phyloP scores from a whole-genome alignment of 2,329 filamentous ascomycete species.

The Exophiala aquamarina region DNA sequence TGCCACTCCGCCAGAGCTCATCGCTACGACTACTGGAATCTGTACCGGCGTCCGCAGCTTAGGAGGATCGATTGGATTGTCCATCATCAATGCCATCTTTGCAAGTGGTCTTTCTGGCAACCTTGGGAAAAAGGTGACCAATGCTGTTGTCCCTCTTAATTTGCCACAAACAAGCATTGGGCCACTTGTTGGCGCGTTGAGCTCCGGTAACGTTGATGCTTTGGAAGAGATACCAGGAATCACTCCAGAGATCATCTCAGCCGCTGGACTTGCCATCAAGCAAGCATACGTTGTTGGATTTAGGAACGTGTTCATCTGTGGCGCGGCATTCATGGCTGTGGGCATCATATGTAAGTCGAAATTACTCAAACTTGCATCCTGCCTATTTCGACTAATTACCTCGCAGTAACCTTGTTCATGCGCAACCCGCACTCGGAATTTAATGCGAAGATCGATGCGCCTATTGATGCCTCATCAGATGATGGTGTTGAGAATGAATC shows the following conservation, averaged over 20 bases:
- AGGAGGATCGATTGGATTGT: not conserved
- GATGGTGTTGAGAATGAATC: no score
- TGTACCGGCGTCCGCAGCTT: not conserved
- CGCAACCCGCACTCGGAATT: not conserved
- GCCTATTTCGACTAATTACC: not conserved
- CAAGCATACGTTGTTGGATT: not conserved
- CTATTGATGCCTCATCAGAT: not conserved
- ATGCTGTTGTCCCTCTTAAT: not conserved
- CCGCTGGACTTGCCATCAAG: not conserved
- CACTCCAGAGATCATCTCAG: not conserved
- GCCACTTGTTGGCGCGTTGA: not conserved
- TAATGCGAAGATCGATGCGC: not conserved
- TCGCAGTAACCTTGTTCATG: not conserved
- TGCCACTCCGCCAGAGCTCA: slow-evolving; percentile 9
- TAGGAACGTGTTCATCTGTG: not conserved
- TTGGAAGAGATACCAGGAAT: not conserved
- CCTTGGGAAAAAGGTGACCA: not conserved
- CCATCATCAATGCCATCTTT: not conserved
- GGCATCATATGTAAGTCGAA: not conserved
- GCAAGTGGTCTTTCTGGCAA: not conserved
- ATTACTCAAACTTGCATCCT: not conserved
- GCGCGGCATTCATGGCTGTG: not conserved
- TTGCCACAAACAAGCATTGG: not conserved
- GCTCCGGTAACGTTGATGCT: not conserved
- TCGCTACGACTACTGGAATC: not conserved